Conservation (phyloP, 495 filamentous ascomycete genomes). For the Neurospora discreta region DNA sequence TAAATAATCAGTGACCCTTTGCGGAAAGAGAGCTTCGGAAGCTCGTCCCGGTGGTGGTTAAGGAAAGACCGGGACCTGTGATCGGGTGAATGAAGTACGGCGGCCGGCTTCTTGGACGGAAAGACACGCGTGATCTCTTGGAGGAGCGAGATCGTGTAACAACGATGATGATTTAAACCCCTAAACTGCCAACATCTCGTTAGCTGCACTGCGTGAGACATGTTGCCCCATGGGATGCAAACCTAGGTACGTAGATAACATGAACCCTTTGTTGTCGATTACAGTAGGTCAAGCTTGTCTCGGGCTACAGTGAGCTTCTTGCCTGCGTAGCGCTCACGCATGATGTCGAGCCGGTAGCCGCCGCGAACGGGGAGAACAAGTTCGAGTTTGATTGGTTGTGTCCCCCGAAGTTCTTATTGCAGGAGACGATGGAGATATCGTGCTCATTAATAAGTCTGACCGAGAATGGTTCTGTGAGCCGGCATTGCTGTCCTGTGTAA, state of each 20-base stretch:
- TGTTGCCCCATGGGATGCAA: not conserved
- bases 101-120: not conserved
- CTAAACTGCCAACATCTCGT: not conserved
- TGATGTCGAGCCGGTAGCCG: slow-evolving; percentile 60
- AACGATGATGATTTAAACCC: not conserved
- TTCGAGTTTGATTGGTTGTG: not conserved
- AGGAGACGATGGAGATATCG: slow-evolving; percentile 46
- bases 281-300: slow-evolving; percentile 67
- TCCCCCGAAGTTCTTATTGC: slow-evolving; percentile 71
- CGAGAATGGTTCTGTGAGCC: not conserved
- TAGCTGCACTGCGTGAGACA: not conserved
- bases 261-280: not conserved
- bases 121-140: not conserved
- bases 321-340: slow-evolving; percentile 66
- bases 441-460: not conserved
- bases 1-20: not conserved
- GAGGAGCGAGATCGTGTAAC: not conserved
- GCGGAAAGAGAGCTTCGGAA: not conserved
- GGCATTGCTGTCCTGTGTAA: not conserved
- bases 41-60: not conserved
- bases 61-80: not conserved
- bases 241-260: not conserved
- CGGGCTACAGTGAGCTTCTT: slow-evolving; percentile 84
- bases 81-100: not conserved
- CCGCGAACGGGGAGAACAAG: slow-evolving; percentile 55